Conservation (phyloP, 306 rosid genomes). For the Rosa chinensis region DNA sequence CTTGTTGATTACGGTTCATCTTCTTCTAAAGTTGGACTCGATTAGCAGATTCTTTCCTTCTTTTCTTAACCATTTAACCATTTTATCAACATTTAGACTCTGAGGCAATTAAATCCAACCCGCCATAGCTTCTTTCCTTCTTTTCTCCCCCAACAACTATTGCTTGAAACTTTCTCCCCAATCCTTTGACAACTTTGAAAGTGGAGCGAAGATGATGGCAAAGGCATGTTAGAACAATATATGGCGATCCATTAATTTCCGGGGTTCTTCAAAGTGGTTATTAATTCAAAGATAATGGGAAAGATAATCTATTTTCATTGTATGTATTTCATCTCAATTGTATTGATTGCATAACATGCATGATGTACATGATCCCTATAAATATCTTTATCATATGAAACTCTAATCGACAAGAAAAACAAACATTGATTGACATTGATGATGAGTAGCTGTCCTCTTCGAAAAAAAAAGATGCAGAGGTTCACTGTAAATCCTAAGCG, state of each 20-base stretch:
- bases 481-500: background rate
- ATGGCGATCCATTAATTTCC: background rate
- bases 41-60: no score
- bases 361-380: background rate
- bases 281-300: background rate
- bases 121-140: no score
- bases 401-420: background rate
- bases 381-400: background rate
- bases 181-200: background rate
- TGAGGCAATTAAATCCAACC: no score
- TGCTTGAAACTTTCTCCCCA: no score
- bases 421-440: background rate
- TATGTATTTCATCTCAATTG: background rate
- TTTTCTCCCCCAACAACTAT: no score
- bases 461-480: background rate
- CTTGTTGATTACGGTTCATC: no score
- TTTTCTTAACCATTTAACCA: no score
- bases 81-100: no score
- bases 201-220: background rate
- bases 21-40: no score
- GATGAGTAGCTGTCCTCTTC: background rate
- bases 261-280: background rate
- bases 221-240: slow-evolving; percentile 4
- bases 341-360: slow-evolving; percentile 17
- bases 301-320: background rate